phyloP scores from a whole-genome alignment of 2,329 filamentous ascomycete species.

The Alternaria conjuncta region DNA sequence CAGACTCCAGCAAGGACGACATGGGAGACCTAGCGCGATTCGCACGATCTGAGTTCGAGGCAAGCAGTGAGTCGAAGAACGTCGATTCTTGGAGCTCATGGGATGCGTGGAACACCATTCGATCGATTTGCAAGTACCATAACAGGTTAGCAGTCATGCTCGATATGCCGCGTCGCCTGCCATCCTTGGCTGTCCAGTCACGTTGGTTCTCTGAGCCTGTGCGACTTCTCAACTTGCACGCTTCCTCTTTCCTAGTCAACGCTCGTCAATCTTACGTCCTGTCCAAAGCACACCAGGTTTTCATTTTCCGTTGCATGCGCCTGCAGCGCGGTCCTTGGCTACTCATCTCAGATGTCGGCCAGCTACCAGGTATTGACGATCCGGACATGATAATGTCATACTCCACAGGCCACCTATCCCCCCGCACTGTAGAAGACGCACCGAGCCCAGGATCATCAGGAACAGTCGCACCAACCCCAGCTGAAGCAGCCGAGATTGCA shows the following conservation, averaged over 20 bases:
- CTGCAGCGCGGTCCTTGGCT: slow-evolving; percentile 66
- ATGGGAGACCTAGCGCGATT: slow-evolving; percentile 61
- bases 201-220: slow-evolving; percentile 70
- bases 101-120: slow-evolving; percentile 92
- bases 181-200: slow-evolving; percentile 61
- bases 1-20: slow-evolving; percentile 61
- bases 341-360: slow-evolving; percentile 64
- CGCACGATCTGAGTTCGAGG: slow-evolving; percentile 44
- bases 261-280: slow-evolving; percentile 65
- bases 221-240: slow-evolving; percentile 61
- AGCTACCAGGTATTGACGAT: slow-evolving; percentile 58
- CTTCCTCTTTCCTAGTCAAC: slow-evolving; percentile 63
- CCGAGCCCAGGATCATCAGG: slow-evolving; percentile 32
- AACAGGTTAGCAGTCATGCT: slow-evolving; percentile 75
- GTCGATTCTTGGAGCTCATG: slow-evolving; percentile 80
- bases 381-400: slow-evolving; percentile 47
- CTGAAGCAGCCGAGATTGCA: slow-evolving; percentile 64
- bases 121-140: slow-evolving; percentile 85
- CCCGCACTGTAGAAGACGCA: slow-evolving; percentile 53
- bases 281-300: slow-evolving; percentile 63
- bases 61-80: slow-evolving; percentile 44
- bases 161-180: slow-evolving; percentile 65
- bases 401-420: slow-evolving; percentile 46
- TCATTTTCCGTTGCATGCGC: slow-evolving; percentile 64
- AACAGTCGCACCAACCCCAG: slow-evolving; percentile 64